These are phyloP conservation scores for Russula ochroleuca DNA, from an alignment of 768 basidiomycete genomes.

Conservation along the genomic window DNA sequence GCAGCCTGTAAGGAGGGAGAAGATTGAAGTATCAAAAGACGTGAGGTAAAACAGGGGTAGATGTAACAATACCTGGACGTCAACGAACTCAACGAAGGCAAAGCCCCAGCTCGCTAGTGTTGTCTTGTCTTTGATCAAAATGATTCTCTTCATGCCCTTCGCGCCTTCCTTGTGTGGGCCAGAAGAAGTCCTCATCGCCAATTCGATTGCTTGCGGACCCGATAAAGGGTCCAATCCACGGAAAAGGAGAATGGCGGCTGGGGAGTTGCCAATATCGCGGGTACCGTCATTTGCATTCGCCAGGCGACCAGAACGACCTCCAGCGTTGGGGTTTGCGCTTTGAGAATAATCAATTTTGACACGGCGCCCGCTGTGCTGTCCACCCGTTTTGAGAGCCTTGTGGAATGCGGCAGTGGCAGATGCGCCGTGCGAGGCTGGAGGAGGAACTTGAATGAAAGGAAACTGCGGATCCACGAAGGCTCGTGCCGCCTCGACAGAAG, in stretches of 20 bases:
- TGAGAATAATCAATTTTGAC: conserved; percentile 97
- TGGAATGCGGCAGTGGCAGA: conserved; percentile 67
- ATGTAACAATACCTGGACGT: conserved; percentile 57
- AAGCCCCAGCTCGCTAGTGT: conserved; percentile 90
- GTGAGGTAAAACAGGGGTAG: not conserved
- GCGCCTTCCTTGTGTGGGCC: conserved; percentile 75
- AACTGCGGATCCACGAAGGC: conserved; percentile 88
- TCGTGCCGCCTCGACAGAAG: conserved; percentile 77
- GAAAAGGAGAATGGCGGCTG: conserved; percentile 79
- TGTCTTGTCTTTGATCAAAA: conserved; percentile 84
- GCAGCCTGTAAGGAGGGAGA: conserved; percentile 57
- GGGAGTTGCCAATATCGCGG: conserved; percentile 87
- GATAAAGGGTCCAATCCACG: conserved; percentile 87
- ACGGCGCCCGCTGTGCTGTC: conserved; percentile 71
- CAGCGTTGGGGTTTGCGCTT: conserved; percentile 69
- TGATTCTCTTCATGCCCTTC: conserved; percentile 81
- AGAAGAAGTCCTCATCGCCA: conserved; percentile 77
- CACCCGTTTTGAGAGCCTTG: conserved; percentile 67
- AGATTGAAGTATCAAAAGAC: conserved; percentile 25
- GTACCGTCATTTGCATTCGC: conserved; percentile 87
- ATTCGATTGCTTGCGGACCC: conserved; percentile 80
- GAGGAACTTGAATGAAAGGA: conserved; percentile 90
- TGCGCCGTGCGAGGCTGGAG: conserved; percentile 82
- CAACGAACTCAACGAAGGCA: conserved; percentile 89
- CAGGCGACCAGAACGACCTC: conserved; percentile 50